Conservation (phyloP, 2,329 filamentous ascomycete species). For the Lachnellula hyalina region DNA sequence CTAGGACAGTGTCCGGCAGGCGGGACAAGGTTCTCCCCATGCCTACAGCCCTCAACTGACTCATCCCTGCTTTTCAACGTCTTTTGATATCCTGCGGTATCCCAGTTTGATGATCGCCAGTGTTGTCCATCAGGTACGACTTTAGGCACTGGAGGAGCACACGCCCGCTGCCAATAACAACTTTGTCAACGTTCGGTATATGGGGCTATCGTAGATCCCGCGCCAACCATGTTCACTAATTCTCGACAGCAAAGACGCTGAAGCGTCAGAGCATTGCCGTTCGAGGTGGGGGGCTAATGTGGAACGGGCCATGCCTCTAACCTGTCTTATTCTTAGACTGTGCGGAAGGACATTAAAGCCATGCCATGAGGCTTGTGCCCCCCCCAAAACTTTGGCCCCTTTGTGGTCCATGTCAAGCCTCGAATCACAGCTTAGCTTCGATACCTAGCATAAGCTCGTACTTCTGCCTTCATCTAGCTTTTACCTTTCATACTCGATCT, state of each 20-base stretch:
- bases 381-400: slow-evolving; percentile 18
- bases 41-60: slow-evolving; percentile 2
- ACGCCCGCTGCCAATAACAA: slow-evolving; percentile 11
- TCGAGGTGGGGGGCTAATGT: slow-evolving; percentile 13
- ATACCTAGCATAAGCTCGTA: slow-evolving; percentile 26
- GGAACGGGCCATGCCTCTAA: slow-evolving; percentile 6
- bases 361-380: slow-evolving; percentile 18
- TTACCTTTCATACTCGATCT: slow-evolving; percentile 21
- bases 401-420: slow-evolving; percentile 21
- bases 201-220: slow-evolving; percentile 27
- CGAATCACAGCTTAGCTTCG: slow-evolving; percentile 28
- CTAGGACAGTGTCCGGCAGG: slow-evolving; percentile 19
- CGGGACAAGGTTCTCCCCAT: slow-evolving; percentile 22
- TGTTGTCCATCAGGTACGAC: slow-evolving; percentile 19
- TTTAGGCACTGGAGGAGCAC: slow-evolving; percentile 26
- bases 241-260: slow-evolving; percentile 18
- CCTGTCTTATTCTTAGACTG: slow-evolving; percentile 11
- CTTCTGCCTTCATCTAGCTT: slow-evolving; percentile 26
- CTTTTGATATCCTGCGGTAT: slow-evolving; percentile 25
- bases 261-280: slow-evolving; percentile 16
- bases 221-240: slow-evolving; percentile 27
- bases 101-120: slow-evolving; percentile 21
- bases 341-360: slow-evolving; percentile 27
- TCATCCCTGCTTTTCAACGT: slow-evolving; percentile 20
- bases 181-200: slow-evolving; percentile 4